Evolutionary conservation across 1,284 basidiomycete species (phyloP), one percentile per base, ranked within the genome.

Genomic region (Ganoderma sinense): DNA sequence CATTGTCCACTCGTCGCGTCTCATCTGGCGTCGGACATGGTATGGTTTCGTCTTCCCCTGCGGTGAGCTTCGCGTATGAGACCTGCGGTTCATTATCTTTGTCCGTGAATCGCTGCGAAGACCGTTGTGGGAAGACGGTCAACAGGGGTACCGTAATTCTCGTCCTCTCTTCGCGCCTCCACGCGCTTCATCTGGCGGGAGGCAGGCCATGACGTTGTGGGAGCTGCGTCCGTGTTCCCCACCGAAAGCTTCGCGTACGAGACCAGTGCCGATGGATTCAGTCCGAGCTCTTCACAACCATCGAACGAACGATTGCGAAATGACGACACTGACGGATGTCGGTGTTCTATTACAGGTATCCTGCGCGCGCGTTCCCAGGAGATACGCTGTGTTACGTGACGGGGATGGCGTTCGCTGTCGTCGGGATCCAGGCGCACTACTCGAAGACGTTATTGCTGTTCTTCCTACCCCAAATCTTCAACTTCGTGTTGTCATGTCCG

Each of bases 331-430:
- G 36, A 60, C 31, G 10, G 23, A 60, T 29, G 39, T 39, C 36
- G 33, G 18, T 4, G 36, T n/a, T n/a, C n/a, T 36, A 20, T 40
- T 60, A n/a, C 75, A 98, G 97, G 96, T 99, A 98, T 79, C 98
- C 98, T 1, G 95, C 97, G 8, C 88, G 91, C 39, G 96, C 90
- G 0, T 99, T 99, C 80, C 96, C 97, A 0, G 98, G 98, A 2
- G 98, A 99, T 79, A 99, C 98, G 0, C 89, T 99, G 51, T 99
- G 98, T 82, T 99, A 99, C 82, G 93, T 99, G 68, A 92, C 97
- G 0, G 98, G 97, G 69, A 98, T 98, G 97, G 95, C 97, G 0
- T 98, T 98, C 78, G 93, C 97, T 0, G 96, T 97, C 18, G 96
- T 97, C 41, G 96, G 96, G 13, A 97, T 98, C 71, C 94, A 97